phyloP scores from a whole-genome alignment of 106 monocot species.

The Xerophyta viscosa region DNA sequence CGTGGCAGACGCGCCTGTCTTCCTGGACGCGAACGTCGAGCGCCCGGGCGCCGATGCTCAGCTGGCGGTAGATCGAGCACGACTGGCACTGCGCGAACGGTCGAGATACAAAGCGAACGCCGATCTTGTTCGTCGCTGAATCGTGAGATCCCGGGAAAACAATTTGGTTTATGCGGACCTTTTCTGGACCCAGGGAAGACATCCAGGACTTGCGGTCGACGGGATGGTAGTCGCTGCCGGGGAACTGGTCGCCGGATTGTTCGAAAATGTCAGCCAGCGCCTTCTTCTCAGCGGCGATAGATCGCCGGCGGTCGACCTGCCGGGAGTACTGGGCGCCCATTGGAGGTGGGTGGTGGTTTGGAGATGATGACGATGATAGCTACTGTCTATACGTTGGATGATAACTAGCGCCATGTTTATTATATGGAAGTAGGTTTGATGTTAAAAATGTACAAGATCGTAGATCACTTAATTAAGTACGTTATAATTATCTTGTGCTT shows the following conservation, averaged over 20 bases:
- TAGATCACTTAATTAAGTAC: too few species aligned
- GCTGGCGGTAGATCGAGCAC: constrained; percentile 64
- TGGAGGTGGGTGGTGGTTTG: too few species aligned
- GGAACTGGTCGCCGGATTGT: constrained; percentile 45
- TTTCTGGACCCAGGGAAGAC: constrained; percentile 26
- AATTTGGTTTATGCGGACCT: constrained; percentile 42
- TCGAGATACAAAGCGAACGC: constrained; percentile 49
- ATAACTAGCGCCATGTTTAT: too few species aligned
- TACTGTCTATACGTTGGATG: too few species aligned
- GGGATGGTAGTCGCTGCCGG: constrained; percentile 65
- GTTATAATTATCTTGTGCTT: too few species aligned
- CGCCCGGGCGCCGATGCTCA: constrained; percentile 48
- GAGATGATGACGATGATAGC: too few species aligned
- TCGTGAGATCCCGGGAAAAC: constrained; percentile 95
- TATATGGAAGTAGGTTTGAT: too few species aligned
- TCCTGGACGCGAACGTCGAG: constrained; percentile 68
- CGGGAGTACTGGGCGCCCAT: constrained; percentile 60
- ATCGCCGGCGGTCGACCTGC: constrained; percentile 46
- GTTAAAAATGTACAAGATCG: too few species aligned
- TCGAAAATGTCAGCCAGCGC: constrained; percentile 28
- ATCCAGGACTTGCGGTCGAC: constrained; percentile 74
- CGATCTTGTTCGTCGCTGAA: constrained; percentile 84
- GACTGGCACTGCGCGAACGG: constrained; percentile 90
- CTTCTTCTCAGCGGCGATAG: constrained; percentile 41
- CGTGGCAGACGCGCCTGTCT: constrained; percentile 76